phyloP scores from a whole-genome alignment of 2,329 filamentous ascomycete genomes.

The Chalara sp. region DNA sequence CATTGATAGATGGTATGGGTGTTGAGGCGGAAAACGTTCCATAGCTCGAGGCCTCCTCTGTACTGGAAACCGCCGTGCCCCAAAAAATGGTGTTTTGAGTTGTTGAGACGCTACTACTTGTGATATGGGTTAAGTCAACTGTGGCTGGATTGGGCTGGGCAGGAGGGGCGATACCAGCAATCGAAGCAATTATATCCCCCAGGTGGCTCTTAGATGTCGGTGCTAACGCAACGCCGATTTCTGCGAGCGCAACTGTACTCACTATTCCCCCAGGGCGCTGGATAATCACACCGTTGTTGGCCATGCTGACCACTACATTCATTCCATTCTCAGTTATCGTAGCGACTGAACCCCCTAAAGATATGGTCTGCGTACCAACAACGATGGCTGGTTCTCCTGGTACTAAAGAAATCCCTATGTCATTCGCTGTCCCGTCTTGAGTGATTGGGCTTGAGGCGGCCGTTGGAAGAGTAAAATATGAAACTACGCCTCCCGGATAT shows the following conservation, averaged over 20 bases:
- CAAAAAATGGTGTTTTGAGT: too few relatives aligned
- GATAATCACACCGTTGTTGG: neutral
- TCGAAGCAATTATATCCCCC: neutral
- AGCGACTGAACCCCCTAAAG: neutral
- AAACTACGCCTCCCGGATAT: slow-evolving; percentile 7
- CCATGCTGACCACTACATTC: neutral
- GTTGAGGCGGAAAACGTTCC: too few relatives aligned
- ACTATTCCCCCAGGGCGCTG: neutral
- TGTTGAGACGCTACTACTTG: too few relatives aligned
- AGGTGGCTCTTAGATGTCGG: neutral
- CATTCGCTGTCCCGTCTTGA: neutral
- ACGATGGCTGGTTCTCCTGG: neutral
- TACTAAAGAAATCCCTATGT: neutral
- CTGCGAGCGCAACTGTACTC: neutral
- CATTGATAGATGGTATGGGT: too few relatives aligned
- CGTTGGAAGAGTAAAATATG: slow-evolving; percentile 5
- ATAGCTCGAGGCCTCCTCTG: too few relatives aligned
- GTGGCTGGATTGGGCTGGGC: neutral
- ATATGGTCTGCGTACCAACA: neutral
- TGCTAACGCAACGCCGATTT: neutral
- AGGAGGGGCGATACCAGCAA: neutral
- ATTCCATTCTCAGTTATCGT: neutral
- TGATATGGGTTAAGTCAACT: too few relatives aligned
- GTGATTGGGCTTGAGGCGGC: neutral
- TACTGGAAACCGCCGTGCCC: too few relatives aligned